These are phyloP conservation scores for Multifurca ochricompacta DNA, from an alignment of 768 basidiomycete genomes.

Conservation along the genomic window DNA sequence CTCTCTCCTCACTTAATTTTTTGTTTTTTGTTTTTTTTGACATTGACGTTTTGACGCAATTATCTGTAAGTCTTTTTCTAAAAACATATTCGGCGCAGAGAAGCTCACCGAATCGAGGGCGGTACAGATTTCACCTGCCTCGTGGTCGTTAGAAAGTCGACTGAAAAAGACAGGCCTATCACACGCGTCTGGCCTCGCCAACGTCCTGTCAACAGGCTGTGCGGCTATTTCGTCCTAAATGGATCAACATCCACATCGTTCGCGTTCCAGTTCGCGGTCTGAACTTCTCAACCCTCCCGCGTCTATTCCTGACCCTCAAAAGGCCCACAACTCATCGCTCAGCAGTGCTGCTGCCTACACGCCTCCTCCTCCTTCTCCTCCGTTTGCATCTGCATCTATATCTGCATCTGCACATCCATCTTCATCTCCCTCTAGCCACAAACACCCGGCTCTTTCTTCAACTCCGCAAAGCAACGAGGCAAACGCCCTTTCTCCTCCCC, in stretches of 20 bases:
- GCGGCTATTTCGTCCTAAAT: slow-evolving; percentile 4
- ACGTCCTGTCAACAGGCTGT: slow-evolving; percentile 12
- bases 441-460: slow-evolving; percentile 10
- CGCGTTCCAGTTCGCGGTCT: slow-evolving; percentile 19
- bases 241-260: slow-evolving; percentile 15
- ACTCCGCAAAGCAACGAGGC: slow-evolving; percentile 19
- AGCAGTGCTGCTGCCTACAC: neutral
- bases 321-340: slow-evolving; percentile 3
- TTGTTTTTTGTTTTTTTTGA: neutral
- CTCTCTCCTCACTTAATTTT: neutral
- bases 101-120: neutral
- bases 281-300: neutral
- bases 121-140: slow-evolving; percentile 8
- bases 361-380: slow-evolving; percentile 4
- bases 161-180: slow-evolving; percentile 16
- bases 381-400: too few relatives aligned
- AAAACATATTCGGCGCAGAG: slow-evolving; percentile 15
- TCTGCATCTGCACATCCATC: slow-evolving; percentile 9
- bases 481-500: slow-evolving; percentile 12
- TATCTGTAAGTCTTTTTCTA: too few relatives aligned
- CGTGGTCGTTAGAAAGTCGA: slow-evolving; percentile 10
- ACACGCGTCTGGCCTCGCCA: slow-evolving; percentile 11
- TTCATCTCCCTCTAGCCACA: slow-evolving; percentile 1
- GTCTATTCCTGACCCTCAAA: slow-evolving; percentile 9
- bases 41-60: too few relatives aligned